These are phyloP conservation scores for Casuarina glauca DNA, from an alignment of 306 rosid species.

Conservation along the genomic window DNA sequence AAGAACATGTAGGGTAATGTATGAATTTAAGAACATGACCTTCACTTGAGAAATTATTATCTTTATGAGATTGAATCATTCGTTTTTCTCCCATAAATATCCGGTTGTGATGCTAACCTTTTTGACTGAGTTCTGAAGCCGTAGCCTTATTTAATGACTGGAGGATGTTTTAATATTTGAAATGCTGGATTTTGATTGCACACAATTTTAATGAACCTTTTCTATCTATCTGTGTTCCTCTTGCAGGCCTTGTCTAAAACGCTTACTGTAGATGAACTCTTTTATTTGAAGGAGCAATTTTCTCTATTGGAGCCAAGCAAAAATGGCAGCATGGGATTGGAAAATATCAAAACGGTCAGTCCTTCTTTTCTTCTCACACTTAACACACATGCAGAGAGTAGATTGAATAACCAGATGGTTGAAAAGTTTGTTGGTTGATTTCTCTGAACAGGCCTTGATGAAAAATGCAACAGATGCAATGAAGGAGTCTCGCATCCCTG, in stretches of 20 bases:
- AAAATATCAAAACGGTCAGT: constrained; percentile 66
- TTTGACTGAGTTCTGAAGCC: constrained; percentile 28
- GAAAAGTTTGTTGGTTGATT: constrained; percentile 25
- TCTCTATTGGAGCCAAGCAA: constrained; percentile 77
- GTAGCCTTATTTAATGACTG: neutral
- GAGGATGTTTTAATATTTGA: constrained; percentile 5
- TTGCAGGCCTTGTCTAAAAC: constrained; percentile 94
- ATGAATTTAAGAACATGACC: no score
- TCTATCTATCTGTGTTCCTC: constrained; percentile 27
- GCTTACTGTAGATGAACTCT: constrained; percentile 81
- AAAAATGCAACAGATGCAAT: constrained; percentile 89
- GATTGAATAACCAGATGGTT: constrained; percentile 12
- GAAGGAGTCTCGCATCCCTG: constrained; percentile 85
- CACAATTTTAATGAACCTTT: neutral
- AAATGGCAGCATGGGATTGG: constrained; percentile 77
- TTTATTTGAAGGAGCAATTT: constrained; percentile 87
- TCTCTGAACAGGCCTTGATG: constrained; percentile 63
- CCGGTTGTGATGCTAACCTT: no score
- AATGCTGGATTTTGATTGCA: neutral
- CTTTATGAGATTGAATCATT: neutral
- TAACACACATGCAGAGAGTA: neutral
- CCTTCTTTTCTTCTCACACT: constrained; percentile 18
- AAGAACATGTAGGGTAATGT: no score
- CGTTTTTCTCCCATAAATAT: neutral
- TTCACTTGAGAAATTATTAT: no score